Evolutionary conservation across 805 yeast genomes (phyloP).

Genomic region (Cyberlindnera subsufficiens): DNA sequence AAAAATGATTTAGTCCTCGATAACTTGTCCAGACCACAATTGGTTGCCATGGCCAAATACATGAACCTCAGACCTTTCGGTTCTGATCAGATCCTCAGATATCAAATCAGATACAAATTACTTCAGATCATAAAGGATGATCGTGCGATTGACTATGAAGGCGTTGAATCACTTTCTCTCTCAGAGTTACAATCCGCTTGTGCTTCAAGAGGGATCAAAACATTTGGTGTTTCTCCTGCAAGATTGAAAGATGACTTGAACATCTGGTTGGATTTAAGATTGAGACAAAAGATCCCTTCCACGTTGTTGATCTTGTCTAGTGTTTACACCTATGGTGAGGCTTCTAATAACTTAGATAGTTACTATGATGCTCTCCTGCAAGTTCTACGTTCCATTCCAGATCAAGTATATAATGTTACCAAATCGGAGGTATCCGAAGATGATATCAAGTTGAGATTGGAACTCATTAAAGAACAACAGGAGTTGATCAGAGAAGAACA

Average conservation of each 20-base stretch:
- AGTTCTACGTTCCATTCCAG: constrained; percentile 86
- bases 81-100: constrained; percentile 84
- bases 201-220: constrained; percentile 88
- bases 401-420: constrained; percentile 92
- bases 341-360: constrained; percentile 38
- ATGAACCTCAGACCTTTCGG: constrained; percentile 91
- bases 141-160: constrained; percentile 87
- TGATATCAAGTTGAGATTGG: constrained; percentile 58
- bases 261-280: constrained; percentile 85
- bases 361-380: constrained; percentile 86
- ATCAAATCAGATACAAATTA: constrained; percentile 87
- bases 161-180: constrained; percentile 74
- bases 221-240: constrained; percentile 72
- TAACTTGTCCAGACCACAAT: constrained; percentile 84
- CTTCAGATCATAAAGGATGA: constrained; percentile 91
- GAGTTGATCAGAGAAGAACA: constrained; percentile 81
- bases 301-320: constrained; percentile 80
- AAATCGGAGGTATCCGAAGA: constrained; percentile 74
- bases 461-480: constrained; percentile 75
- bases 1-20: constrained; percentile 92
- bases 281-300: constrained; percentile 88
- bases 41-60: constrained; percentile 89
- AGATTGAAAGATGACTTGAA: constrained; percentile 75
- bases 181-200: constrained; percentile 85
- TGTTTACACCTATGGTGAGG: constrained; percentile 81